phyloP scores from a whole-genome alignment of 768 basidiomycete genomes.

The Leccinum arenicola region DNA sequence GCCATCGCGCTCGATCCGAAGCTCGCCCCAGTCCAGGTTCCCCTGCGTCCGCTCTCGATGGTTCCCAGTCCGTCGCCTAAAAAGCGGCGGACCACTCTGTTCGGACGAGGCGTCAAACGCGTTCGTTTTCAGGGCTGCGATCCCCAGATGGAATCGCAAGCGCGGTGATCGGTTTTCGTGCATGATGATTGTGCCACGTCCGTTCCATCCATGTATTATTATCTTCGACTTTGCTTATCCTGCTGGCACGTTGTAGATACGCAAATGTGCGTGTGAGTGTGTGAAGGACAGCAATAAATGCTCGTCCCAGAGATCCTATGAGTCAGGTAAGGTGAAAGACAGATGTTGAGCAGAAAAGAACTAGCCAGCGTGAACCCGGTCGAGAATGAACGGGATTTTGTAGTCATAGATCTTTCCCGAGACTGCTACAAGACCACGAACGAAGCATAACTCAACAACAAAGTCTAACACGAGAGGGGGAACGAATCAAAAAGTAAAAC shows the following conservation, averaged over 20 bases:
- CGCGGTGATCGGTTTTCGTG: conserved; percentile 5
- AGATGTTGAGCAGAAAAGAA: too few relatives aligned
- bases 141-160: not conserved
- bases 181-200: not conserved
- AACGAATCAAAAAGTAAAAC: too few relatives aligned
- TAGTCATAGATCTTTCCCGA: too few relatives aligned
- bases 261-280: too few relatives aligned
- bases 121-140: not conserved
- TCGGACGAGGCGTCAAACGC: conserved; percentile 20
- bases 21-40: conserved; percentile 32
- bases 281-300: too few relatives aligned
- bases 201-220: not conserved
- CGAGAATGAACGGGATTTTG: too few relatives aligned
- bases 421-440: too few relatives aligned
- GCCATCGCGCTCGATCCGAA: conserved; percentile 31
- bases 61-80: conserved; percentile 13
- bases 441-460: too few relatives aligned
- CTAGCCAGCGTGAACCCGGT: too few relatives aligned
- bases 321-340: too few relatives aligned
- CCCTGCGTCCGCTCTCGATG: conserved; percentile 31
- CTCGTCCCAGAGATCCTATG: too few relatives aligned
- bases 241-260: not conserved
- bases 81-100: conserved; percentile 16
- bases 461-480: too few relatives aligned
- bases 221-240: not conserved